These are phyloP conservation scores for Hypoxylon sp. DNA, from an alignment of 2,329 filamentous ascomycete species.

Conservation along the genomic window DNA sequence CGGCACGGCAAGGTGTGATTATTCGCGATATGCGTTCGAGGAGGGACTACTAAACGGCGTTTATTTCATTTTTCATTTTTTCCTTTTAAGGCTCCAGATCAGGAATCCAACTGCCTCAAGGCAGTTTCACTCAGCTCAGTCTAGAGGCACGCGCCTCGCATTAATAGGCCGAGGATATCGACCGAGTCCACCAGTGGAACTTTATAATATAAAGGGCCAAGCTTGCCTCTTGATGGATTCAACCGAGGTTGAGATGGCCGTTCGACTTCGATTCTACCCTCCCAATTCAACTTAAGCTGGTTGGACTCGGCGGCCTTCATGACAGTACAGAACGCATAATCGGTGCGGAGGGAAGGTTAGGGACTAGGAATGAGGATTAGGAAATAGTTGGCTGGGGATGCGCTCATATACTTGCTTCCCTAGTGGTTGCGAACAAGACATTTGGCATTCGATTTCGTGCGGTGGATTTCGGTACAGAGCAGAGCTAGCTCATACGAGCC, in stretches of 20 bases:
- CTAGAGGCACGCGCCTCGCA: constrained; percentile 16
- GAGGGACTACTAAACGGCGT: constrained; percentile 40
- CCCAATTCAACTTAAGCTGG: constrained; percentile 45
- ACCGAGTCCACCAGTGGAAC: constrained; percentile 31
- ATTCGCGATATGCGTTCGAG: constrained; percentile 36
- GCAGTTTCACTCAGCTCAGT: constrained; percentile 23
- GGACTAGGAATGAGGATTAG: constrained; percentile 40
- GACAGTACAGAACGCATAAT: constrained; percentile 39
- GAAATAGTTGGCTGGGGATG: constrained; percentile 18
- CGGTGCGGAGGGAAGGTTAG: constrained; percentile 31
- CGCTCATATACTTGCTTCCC: constrained; percentile 13
- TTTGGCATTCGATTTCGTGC: constrained; percentile 16
- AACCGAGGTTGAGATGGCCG: constrained; percentile 31
- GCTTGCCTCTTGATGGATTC: constrained; percentile 38
- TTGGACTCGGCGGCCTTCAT: constrained; percentile 44
- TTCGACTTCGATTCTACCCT: constrained; percentile 38
- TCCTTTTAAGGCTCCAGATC: constrained; percentile 17
- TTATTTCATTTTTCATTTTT: constrained; percentile 22
- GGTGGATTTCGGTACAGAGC: constrained; percentile 18
- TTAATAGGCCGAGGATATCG: constrained; percentile 23
- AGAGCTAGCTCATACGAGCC: constrained; percentile 5
- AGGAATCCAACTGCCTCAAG: constrained; percentile 25
- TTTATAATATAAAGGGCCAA: constrained; percentile 42
- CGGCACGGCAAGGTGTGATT: constrained; percentile 45
- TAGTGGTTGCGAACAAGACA: constrained; percentile 25